Percentiles rank a stretch among this genome's conserved stretches.
These are phyloP conservation scores for Tetradesmus lagerheimii DNA, from an alignment of 139 green algal genomes.

Conservation along the genomic window DNA sequence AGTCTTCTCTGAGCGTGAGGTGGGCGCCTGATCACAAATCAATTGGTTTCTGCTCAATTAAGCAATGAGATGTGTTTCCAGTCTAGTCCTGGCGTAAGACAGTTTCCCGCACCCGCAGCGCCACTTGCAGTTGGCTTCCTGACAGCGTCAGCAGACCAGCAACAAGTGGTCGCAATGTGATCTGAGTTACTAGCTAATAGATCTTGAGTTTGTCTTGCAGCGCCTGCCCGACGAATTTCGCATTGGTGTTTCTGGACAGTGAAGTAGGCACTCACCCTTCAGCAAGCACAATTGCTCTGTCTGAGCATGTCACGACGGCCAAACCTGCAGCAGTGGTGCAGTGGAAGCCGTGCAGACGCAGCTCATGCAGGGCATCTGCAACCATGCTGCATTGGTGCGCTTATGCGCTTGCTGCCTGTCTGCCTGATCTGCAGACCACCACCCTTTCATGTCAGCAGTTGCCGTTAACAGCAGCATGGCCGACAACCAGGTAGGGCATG, in stretches of 20 bases:
- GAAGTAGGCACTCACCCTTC: neutral
- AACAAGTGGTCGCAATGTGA: neutral
- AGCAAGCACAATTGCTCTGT: neutral
- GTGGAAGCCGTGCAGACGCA: neutral
- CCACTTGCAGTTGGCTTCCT: neutral
- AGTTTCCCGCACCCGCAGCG: neutral
- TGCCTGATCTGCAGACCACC: neutral
- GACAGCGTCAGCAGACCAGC: neutral
- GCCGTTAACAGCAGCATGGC: constrained; percentile 26
- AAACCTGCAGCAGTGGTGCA: neutral
- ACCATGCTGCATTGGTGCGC: neutral
- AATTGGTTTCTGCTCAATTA: neutral
- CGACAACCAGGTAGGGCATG: constrained; percentile 23
- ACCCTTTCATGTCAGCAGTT: neutral
- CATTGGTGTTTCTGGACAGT: neutral
- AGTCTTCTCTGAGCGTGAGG: neutral
- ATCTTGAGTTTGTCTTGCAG: neutral
- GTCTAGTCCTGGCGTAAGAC: neutral
- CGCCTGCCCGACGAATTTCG: neutral
- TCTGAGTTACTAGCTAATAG: neutral
- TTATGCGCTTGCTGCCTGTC: neutral
- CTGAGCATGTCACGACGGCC: neutral
- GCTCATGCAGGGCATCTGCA: neutral
- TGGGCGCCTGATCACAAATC: neutral
- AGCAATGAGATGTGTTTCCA: neutral